Conservation (phyloP, 352 stramenopile species). For the Peronospora belbahrii region DNA sequence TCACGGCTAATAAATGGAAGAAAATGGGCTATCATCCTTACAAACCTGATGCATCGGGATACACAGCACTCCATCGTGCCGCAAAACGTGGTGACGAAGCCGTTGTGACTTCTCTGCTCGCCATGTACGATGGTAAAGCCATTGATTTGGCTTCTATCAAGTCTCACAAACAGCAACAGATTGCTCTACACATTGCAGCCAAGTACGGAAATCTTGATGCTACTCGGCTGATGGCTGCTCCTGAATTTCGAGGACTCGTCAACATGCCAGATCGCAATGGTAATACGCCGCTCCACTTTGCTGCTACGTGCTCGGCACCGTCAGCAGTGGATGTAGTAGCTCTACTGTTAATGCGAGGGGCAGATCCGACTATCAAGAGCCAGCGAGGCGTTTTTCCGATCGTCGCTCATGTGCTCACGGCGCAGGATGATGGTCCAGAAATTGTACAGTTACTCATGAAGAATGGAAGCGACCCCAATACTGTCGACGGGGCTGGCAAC, state of each 20-base stretch:
- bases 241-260: constrained; percentile 52
- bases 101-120: constrained; percentile 60
- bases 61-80: constrained; percentile 72
- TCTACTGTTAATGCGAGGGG: constrained; percentile 44
- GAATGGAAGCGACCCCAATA: constrained; percentile 71
- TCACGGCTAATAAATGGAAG: constrained; percentile 75
- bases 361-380: constrained; percentile 65
- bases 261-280: constrained; percentile 65
- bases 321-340: constrained; percentile 47
- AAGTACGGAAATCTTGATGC: constrained; percentile 71
- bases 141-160: constrained; percentile 55
- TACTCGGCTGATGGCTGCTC: constrained; percentile 37
- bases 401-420: constrained; percentile 64
- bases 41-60: constrained; percentile 66
- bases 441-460: constrained; percentile 71
- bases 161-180: constrained; percentile 69
- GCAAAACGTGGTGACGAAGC: constrained; percentile 60
- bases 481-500: constrained; percentile 56
- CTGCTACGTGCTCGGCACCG: constrained; percentile 47
- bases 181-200: constrained; percentile 73
- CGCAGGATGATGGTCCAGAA: constrained; percentile 63
- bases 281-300: constrained; percentile 81
- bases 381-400: constrained; percentile 68
- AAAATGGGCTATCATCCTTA: constrained; percentile 81
- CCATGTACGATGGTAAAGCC: constrained; percentile 74